Evolutionary conservation across 176 grass and related monocot genomes (phyloP).

Genomic region (Chloris gayana): DNA sequence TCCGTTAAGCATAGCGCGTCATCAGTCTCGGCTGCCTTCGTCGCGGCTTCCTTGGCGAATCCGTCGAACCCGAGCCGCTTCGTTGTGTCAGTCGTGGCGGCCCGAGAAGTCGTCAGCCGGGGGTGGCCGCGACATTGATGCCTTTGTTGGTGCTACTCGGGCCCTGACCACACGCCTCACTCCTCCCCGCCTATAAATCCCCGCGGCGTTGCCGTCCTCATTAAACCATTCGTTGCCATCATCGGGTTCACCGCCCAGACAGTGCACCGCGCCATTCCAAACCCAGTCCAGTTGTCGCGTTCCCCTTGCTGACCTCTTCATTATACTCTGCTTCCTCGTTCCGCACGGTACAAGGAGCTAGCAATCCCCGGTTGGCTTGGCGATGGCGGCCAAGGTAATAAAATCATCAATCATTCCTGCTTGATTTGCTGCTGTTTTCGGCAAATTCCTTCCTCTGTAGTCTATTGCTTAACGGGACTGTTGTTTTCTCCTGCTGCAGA

Average conservation of each 20-base stretch:
- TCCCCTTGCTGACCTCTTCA: neutral
- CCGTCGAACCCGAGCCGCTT: neutral
- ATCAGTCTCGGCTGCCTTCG: neutral
- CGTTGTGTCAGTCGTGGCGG: neutral
- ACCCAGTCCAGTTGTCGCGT: neutral
- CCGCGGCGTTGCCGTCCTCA: neutral
- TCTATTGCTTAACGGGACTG: neutral
- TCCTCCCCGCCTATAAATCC: conserved; percentile 4
- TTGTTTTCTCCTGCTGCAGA: conserved; percentile 28
- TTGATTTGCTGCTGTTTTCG: neutral
- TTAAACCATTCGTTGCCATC: neutral
- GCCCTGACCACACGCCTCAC: too few relatives aligned
- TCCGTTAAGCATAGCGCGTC: neutral
- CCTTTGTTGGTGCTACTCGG: neutral
- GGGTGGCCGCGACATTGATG: neutral
- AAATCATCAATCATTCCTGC: neutral
- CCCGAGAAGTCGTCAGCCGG: neutral
- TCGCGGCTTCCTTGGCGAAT: conserved; percentile 25
- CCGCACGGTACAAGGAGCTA: too few relatives aligned
- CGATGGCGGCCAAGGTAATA: conserved; percentile 14
- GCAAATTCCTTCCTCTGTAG: neutral
- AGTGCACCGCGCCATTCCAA: neutral
- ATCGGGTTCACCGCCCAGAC: conserved; percentile 13
- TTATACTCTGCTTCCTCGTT: neutral
- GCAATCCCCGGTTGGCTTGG: neutral